These are phyloP conservation scores for Cotoneaster glaucophyllus DNA, from an alignment of 306 rosid genomes.

Conservation along the genomic window DNA sequence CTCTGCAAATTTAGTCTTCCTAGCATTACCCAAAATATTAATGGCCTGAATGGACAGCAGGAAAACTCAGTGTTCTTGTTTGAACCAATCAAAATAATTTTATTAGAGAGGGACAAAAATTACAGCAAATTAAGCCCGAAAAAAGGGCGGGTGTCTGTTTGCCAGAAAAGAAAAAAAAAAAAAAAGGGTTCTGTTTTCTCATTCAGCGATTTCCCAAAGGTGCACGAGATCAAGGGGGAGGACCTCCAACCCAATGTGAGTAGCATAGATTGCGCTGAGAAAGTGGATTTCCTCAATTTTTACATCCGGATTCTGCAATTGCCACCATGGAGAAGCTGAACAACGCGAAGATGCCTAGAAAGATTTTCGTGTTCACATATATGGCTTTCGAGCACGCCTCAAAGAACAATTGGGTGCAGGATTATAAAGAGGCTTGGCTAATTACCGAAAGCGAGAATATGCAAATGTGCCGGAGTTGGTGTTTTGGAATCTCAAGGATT, in stretches of 20 bases:
- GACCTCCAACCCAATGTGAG: background rate
- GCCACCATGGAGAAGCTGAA: background rate
- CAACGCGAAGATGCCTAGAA: background rate
- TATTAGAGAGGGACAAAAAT: too few species aligned
- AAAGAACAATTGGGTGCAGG: background rate
- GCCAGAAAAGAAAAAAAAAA: too few species aligned
- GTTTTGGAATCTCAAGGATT: background rate
- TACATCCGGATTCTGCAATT: background rate
- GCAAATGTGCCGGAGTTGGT: background rate
- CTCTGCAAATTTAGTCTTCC: too few species aligned
- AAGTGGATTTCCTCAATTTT: background rate
- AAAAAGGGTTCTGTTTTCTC: background rate
- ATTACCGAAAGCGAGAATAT: background rate
- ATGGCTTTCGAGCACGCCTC: background rate
- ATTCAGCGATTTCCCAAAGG: background rate
- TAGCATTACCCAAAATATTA: too few species aligned
- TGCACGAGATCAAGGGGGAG: background rate
- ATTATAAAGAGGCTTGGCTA: background rate
- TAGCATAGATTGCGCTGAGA: too few species aligned
- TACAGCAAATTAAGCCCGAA: too few species aligned
- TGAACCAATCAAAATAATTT: too few species aligned
- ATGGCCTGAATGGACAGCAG: too few species aligned
- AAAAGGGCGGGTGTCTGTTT: too few species aligned
- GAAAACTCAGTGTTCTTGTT: too few species aligned
- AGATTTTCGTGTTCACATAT: background rate